These are phyloP conservation scores for Trametes polyzona DNA, from an alignment of 1,284 basidiomycete genomes.

Conservation along the genomic window DNA sequence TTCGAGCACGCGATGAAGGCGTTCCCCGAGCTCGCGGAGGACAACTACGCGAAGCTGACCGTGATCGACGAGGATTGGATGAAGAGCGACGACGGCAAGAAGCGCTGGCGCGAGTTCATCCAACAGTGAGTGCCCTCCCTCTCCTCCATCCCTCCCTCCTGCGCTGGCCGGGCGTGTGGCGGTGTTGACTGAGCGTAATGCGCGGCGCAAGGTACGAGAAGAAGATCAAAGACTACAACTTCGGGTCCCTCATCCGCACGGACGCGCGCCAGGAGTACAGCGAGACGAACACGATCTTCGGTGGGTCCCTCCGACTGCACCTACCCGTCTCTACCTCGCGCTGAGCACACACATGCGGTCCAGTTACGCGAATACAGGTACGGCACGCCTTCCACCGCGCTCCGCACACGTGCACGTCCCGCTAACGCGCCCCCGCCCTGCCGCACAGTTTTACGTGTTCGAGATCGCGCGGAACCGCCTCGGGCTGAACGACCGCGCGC, in stretches of 20 bases:
- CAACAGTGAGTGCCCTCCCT: conserved; percentile 70
- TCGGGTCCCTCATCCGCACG: conserved; percentile 92
- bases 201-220: conserved; percentile 88
- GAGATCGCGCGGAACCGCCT: conserved; percentile 91
- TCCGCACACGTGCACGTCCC: no score
- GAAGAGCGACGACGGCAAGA: conserved; percentile 92
- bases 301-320: no score
- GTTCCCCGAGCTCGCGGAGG: conserved; percentile 84
- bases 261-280: conserved; percentile 85
- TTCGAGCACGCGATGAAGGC: conserved; percentile 73
- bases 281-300: conserved; percentile 94
- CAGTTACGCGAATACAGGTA: conserved; percentile 80
- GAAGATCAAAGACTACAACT: conserved; percentile 93
- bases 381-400: conserved; percentile 28
- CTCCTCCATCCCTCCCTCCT: no score
- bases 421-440: no score
- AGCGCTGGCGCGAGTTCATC: conserved; percentile 92
- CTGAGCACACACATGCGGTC: no score
- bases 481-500: conserved; percentile 90
- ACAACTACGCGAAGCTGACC: conserved; percentile 67
- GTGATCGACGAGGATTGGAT: conserved; percentile 90
- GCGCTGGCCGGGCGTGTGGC: not conserved
- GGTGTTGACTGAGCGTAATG: not conserved
- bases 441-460: conserved; percentile 18
- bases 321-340: no score